Evolutionary conservation across 352 stramenopile genomes (phyloP).

Genomic region (Globisporangium okanoganense): DNA sequence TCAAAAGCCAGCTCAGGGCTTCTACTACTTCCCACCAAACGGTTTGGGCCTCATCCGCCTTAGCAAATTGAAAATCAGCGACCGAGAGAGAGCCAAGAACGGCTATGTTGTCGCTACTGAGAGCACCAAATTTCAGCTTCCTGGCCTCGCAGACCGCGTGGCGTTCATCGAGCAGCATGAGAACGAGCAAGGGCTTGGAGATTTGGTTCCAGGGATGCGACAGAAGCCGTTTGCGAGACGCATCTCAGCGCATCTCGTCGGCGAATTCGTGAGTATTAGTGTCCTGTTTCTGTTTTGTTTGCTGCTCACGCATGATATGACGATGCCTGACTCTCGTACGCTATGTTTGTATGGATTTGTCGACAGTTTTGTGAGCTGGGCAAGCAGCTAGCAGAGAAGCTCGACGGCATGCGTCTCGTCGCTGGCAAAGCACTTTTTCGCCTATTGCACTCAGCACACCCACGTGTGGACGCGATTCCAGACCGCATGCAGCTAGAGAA

Average conservation of each 20-base stretch:
- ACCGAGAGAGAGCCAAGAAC: not conserved
- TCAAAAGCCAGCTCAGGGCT: conserved; percentile 50
- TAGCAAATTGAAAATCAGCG: conserved; percentile 22
- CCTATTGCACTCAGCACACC: conserved; percentile 68
- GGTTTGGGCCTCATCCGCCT: conserved; percentile 50
- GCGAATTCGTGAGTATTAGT: conserved; percentile 31
- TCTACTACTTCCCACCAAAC: conserved; percentile 68
- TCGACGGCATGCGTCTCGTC: conserved; percentile 90
- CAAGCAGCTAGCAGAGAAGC: conserved; percentile 96
- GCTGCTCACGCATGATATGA: not conserved
- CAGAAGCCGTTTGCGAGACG: conserved; percentile 28
- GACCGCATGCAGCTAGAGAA: conserved; percentile 70
- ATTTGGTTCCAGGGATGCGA: not conserved
- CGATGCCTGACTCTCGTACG: not conserved
- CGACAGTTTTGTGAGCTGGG: conserved; percentile 77
- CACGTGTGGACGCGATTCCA: conserved; percentile 73
- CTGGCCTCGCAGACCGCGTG: conserved; percentile 21
- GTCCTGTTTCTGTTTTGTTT: not conserved
- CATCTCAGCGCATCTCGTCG: conserved; percentile 37
- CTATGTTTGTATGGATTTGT: conserved; percentile 8
- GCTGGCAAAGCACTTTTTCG: conserved; percentile 88
- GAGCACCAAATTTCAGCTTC: conserved; percentile 18
- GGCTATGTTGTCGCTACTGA: conserved; percentile 1
- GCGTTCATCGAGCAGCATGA: conserved; percentile 9
- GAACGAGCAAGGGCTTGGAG: not conserved